Evolutionary conservation across 1,284 basidiomycete genomes (phyloP).

Genomic region (Cryptococcus sp.): DNA sequence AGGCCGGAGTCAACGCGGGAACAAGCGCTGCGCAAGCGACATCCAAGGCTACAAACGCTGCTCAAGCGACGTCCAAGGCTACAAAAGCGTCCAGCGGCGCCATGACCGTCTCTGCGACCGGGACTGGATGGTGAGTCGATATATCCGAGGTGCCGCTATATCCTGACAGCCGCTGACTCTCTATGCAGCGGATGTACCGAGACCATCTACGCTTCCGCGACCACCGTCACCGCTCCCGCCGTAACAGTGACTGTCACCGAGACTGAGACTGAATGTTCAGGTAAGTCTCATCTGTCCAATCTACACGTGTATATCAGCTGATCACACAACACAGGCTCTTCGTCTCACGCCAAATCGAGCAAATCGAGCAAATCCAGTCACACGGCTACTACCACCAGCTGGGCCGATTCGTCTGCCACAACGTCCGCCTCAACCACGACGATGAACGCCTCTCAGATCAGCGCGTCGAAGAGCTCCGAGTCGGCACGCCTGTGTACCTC

Average conservation of each 20-base stretch:
- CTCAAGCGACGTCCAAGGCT: background rate
- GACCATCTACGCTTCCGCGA: background rate
- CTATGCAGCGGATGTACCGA: constrained; percentile 1
- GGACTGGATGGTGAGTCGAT: constrained; percentile 2
- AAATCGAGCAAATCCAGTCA: no score
- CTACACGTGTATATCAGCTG: background rate
- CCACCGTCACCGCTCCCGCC: background rate
- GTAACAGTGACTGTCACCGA: background rate
- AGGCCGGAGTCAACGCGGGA: background rate
- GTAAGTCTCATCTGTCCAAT: background rate
- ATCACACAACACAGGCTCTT: no score
- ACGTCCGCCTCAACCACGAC: constrained; percentile 2
- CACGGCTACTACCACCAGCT: background rate
- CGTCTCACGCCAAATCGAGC: no score
- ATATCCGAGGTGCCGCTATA: no score
- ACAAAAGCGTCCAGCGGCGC: background rate
- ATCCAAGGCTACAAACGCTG: background rate
- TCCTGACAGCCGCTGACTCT: background rate
- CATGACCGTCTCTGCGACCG: background rate
- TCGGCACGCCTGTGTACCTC: constrained; percentile 14
- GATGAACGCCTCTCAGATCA: constrained; percentile 13
- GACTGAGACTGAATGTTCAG: background rate
- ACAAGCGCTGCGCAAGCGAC: constrained; percentile 1
- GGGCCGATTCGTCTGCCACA: background rate
- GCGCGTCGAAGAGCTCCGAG: constrained; percentile 4